Conservation (phyloP, 2,329 filamentous ascomycete species). For the Sporothrix euskadiensis region DNA sequence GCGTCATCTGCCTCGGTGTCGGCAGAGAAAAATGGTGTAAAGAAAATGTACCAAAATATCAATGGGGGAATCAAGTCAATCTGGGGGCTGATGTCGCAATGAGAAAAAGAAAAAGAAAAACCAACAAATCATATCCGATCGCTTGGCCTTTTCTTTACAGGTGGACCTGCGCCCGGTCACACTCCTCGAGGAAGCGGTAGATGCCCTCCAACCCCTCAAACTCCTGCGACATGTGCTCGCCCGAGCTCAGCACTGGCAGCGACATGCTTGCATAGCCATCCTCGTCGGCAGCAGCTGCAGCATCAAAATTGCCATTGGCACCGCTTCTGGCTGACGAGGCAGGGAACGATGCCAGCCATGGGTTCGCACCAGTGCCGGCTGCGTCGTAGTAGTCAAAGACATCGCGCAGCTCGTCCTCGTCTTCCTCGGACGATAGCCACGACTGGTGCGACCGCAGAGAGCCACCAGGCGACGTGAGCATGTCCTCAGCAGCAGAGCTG, state of each 20-base stretch:
- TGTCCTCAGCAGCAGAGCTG: neutral
- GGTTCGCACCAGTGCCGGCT: slow-evolving; percentile 4
- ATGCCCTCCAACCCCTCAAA: slow-evolving; percentile 60
- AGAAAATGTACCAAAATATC: slow-evolving; percentile 9
- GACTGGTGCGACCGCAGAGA: slow-evolving; percentile 48
- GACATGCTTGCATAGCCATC: slow-evolving; percentile 55
- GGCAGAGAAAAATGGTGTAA: neutral
- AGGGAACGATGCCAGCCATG: slow-evolving; percentile 49
- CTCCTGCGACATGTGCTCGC: slow-evolving; percentile 49
- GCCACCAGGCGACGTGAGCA: slow-evolving; percentile 49
- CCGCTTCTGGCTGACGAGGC: slow-evolving; percentile 27
- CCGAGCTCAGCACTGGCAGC: slow-evolving; percentile 47
- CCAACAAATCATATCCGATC: neutral
- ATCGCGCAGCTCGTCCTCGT: slow-evolving; percentile 32
- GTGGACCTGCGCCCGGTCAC: slow-evolving; percentile 45
- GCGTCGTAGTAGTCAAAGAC: slow-evolving; percentile 27
- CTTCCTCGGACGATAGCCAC: slow-evolving; percentile 12
- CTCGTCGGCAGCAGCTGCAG: slow-evolving; percentile 38
- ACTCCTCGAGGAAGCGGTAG: slow-evolving; percentile 60
- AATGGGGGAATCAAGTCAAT: slow-evolving; percentile 5
- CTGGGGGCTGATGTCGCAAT: neutral
- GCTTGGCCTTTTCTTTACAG: neutral
- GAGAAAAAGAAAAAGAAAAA: neutral
- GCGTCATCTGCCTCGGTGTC: slow-evolving; percentile 16
- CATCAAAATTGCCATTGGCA: neutral